phyloP scores from a whole-genome alignment of 352 stramenopile species.

The Globisporangium recalcitrans region DNA sequence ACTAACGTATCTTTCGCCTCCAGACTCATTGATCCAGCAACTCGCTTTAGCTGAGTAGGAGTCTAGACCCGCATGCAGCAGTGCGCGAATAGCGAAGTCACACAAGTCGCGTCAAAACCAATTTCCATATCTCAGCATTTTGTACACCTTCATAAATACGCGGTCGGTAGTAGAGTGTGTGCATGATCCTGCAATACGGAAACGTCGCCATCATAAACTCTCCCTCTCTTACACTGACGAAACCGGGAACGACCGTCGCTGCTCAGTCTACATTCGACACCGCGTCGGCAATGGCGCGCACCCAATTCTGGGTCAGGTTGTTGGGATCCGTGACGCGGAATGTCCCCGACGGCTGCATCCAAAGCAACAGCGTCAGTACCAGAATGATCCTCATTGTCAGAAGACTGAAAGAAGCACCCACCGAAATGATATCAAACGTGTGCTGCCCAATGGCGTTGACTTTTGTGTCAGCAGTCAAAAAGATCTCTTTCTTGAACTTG shows the following conservation, averaged over 20 bases:
- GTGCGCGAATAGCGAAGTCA: not conserved
- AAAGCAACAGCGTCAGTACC: too few relatives aligned
- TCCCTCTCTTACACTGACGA: not conserved
- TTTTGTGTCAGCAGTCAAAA: slow-evolving; percentile 54
- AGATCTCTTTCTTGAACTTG: slow-evolving; percentile 70
- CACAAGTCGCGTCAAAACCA: not conserved
- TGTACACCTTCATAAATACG: slow-evolving; percentile 7
- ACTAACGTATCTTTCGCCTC: not conserved
- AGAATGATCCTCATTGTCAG: not conserved
- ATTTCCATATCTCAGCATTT: slow-evolving; percentile 3
- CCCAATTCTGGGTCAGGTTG: slow-evolving; percentile 64
- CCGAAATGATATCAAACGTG: slow-evolving; percentile 74
- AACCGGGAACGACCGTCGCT: slow-evolving; percentile 16
- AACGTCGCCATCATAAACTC: not conserved
- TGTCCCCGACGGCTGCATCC: slow-evolving; percentile 20
- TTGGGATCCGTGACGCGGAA: slow-evolving; percentile 30
- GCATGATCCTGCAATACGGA: not conserved
- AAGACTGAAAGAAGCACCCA: slow-evolving; percentile 23
- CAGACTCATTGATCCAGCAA: not conserved
- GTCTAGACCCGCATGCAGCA: not conserved
- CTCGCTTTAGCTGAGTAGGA: not conserved
- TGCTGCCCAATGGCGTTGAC: slow-evolving; percentile 66
- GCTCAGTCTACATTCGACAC: slow-evolving; percentile 17
- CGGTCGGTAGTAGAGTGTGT: not conserved
- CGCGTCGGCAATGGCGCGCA: slow-evolving; percentile 38